A percentile compares a stretch with the other conserved stretches of the same genome.
phyloP scores from a whole-genome alignment of 345 rosid species.

The Brassica juncea region DNA sequence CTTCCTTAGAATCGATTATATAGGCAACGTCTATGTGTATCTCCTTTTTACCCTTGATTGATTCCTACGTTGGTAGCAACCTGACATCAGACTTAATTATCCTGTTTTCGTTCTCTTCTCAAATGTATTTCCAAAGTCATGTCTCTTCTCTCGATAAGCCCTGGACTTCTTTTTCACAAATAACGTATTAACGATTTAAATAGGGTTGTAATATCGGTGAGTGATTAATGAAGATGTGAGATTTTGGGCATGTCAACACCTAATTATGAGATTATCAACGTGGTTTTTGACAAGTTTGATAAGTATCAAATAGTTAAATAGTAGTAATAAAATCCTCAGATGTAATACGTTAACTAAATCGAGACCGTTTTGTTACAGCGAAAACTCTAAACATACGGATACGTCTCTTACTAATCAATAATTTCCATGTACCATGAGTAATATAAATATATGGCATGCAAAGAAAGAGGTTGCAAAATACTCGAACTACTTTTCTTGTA shows the following conservation, averaged over 20 bases:
- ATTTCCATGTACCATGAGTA: neutral
- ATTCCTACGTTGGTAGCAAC: slow-evolving; percentile 36
- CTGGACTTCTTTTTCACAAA: neutral
- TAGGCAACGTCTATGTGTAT: slow-evolving; percentile 12
- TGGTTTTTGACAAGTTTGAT: neutral
- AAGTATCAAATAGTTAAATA: neutral
- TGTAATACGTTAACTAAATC: neutral
- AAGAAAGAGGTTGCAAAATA: slow-evolving; percentile 16
- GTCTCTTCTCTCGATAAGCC: neutral
- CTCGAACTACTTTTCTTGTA: slow-evolving; percentile 29
- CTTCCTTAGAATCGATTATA: slow-evolving; percentile 19
- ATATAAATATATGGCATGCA: slow-evolving; percentile 9
- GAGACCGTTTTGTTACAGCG: neutral
- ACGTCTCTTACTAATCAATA: neutral
- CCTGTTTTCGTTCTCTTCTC: slow-evolving; percentile 23
- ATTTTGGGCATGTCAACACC: neutral
- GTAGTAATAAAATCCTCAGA: neutral
- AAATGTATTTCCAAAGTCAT: slow-evolving; percentile 24
- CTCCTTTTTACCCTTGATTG: slow-evolving; percentile 6
- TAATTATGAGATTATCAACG: neutral
- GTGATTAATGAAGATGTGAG: neutral
- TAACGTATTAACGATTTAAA: neutral
- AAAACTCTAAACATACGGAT: neutral
- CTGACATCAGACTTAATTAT: slow-evolving; percentile 33
- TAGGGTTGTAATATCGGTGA: slow-evolving; percentile 4